Base-by-base conservation (phyloP, 179 eudicot genomes). In the Beta lomatogona region DNA sequence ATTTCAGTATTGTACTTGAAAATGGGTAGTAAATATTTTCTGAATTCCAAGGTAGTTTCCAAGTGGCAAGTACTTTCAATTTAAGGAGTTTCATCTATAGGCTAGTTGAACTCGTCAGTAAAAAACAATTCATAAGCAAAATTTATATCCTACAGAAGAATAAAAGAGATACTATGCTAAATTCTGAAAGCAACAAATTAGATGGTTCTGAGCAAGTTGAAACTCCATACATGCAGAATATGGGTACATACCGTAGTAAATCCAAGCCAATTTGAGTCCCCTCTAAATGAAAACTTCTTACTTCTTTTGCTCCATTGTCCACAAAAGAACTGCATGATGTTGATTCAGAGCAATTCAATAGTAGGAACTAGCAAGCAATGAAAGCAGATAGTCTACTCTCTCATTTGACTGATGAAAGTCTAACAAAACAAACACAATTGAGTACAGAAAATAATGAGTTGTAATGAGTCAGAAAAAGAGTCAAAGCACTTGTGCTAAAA, bases 191-290 rank as follows among this genome's bases (percentile, higher is more conserved):
- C 52, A 63, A 22, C 18, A 48, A 41, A 7, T 59, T 10, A 55
- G 59, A 70, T 70, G 31, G 13, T 45, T 67, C 25, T 19, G 11
- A 15, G 25, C 19, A 46, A 4, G 41, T 68, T 66, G 28, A 67
- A 71, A 16, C 75, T 68, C 48, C 25, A 46, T 28, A 46, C 36
- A 45, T 68, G 70, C 58, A 76, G 78, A 7, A 28, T n/a, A 69
- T 4, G 18, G 41, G 50, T 15, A 58, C 21, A 75, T 83, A 93
- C 94, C 94, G 87, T 91, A 75, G 84, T 79, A 77, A 91, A 91
- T 73, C 97, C 94, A 67, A 90, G 93, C 97, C 93, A 93, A 77
- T 86, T 91, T 61, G 93, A 90, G 82, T 89, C 94, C 71, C 97
- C 94, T 88, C 92, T 85, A 84, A 86, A 89, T 79, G 97, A 93